A percentile compares a stretch with the other conserved stretches of the same genome.
Evolutionary conservation across 106 monocot species (phyloP).

Genomic region (Acorus gramineus): DNA sequence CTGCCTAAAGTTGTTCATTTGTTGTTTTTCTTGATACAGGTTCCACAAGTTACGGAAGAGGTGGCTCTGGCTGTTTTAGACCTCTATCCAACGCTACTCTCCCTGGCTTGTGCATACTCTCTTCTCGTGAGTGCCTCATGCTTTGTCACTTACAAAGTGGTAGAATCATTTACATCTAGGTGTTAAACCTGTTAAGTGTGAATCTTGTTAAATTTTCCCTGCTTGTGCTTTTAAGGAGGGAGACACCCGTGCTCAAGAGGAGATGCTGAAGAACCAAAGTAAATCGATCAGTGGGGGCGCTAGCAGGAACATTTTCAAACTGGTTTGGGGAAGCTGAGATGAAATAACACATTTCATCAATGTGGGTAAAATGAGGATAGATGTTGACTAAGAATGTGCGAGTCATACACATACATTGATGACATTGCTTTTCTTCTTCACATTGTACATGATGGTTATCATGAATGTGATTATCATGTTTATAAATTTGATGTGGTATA

Average conservation of each 20-base stretch:
- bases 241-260: constrained; percentile 58
- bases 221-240: constrained; percentile 36
- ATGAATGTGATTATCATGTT: too few species aligned
- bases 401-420: too few species aligned
- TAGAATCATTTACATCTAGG: too few species aligned
- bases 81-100: constrained; percentile 62
- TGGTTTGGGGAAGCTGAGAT: constrained; percentile 51
- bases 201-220: background rate
- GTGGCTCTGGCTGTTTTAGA: constrained; percentile 65
- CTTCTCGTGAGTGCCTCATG: constrained; percentile 34
- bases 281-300: constrained; percentile 33
- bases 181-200: too few species aligned
- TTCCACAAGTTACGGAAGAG: constrained; percentile 87
- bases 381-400: too few species aligned
- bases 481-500: too few species aligned
- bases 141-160: too few species aligned
- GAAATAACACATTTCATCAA: too few species aligned
- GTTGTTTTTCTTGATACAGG: constrained; percentile 19
- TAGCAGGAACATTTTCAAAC: constrained; percentile 90
- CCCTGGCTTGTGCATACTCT: constrained; percentile 56
- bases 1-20: background rate
- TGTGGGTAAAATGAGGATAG: too few species aligned
- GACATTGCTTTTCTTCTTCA: too few species aligned
- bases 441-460: too few species aligned
- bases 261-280: constrained; percentile 67